A percentile compares a stretch with the other conserved stretches of the same genome.
These are phyloP conservation scores for Phyllosticta citriasiana DNA, from an alignment of 2,329 filamentous ascomycete genomes.

Conservation along the genomic window DNA sequence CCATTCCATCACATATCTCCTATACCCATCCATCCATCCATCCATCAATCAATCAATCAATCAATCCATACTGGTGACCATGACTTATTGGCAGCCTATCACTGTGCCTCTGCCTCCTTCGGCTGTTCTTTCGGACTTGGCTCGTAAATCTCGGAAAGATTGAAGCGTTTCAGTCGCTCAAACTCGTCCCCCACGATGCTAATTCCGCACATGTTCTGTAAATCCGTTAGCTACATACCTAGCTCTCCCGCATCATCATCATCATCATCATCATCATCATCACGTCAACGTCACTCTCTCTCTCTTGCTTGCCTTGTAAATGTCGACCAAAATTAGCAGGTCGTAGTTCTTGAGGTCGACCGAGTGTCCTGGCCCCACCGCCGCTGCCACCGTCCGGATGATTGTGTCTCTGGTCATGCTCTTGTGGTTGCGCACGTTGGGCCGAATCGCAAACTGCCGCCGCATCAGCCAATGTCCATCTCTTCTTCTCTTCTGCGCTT, in stretches of 20 bases:
- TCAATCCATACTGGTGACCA: neutral
- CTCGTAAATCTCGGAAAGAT: slow-evolving; percentile 63
- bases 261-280: slow-evolving; percentile 2
- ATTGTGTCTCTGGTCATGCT: slow-evolving; percentile 56
- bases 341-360: slow-evolving; percentile 72
- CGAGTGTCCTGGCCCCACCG: slow-evolving; percentile 58
- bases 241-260: neutral
- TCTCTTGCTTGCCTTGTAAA: slow-evolving; percentile 56
- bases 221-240: slow-evolving; percentile 11
- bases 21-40: too few species aligned
- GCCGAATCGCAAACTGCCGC: slow-evolving; percentile 68
- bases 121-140: slow-evolving; percentile 30
- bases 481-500: neutral
- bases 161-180: slow-evolving; percentile 66
- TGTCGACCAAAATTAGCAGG: slow-evolving; percentile 67
- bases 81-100: neutral
- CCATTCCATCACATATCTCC: too few species aligned
- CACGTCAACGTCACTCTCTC: slow-evolving; percentile 1
- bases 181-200: slow-evolving; percentile 68
- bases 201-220: slow-evolving; percentile 63
- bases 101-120: slow-evolving; percentile 10
- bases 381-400: slow-evolving; percentile 59
- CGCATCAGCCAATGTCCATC: neutral
- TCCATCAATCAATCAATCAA: too few species aligned
- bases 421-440: slow-evolving; percentile 65